Percentiles rank a stretch among this genome's conserved stretches.
phyloP scores from a whole-genome alignment of 129 eudicot genomes.

The Chrysanthemum seticuspe region DNA sequence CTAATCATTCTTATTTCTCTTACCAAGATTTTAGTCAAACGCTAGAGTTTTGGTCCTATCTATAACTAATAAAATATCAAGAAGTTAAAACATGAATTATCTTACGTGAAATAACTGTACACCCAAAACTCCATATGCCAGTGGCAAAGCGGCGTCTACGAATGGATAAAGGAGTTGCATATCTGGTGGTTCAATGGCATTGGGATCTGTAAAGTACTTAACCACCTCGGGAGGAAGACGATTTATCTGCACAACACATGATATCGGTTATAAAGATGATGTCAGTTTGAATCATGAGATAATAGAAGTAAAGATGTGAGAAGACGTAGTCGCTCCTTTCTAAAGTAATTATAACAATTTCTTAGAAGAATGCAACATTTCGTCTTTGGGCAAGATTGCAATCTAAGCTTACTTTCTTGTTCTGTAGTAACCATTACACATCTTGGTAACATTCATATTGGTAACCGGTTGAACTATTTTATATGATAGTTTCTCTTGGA shows the following conservation, averaged over 20 bases:
- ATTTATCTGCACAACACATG: constrained; percentile 56
- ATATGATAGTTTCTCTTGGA: neutral
- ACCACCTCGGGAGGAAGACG: constrained; percentile 97
- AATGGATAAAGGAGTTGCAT: constrained; percentile 86
- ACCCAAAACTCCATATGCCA: constrained; percentile 96
- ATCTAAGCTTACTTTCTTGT: neutral
- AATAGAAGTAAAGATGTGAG: neutral
- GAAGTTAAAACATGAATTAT: neutral
- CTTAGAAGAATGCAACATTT: neutral
- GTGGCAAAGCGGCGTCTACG: constrained; percentile 94
- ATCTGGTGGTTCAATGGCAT: constrained; percentile 98
- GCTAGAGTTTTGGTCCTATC: no score
- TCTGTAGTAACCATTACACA: constrained; percentile 13
- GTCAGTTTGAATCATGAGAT: constrained; percentile 1
- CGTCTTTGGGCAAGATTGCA: constrained; percentile 8
- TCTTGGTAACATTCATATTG: neutral
- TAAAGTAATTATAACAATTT: neutral
- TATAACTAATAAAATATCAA: neutral
- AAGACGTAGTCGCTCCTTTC: no score
- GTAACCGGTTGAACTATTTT: no score
- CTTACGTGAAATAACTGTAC: constrained; percentile 96
- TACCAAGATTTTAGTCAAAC: neutral
- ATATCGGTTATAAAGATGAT: constrained; percentile 15
- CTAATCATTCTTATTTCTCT: neutral
- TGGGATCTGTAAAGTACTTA: constrained; percentile 95